Base-by-base conservation (phyloP, 2,329 filamentous ascomycete genomes). In the Scedosporium aurantiacum region DNA sequence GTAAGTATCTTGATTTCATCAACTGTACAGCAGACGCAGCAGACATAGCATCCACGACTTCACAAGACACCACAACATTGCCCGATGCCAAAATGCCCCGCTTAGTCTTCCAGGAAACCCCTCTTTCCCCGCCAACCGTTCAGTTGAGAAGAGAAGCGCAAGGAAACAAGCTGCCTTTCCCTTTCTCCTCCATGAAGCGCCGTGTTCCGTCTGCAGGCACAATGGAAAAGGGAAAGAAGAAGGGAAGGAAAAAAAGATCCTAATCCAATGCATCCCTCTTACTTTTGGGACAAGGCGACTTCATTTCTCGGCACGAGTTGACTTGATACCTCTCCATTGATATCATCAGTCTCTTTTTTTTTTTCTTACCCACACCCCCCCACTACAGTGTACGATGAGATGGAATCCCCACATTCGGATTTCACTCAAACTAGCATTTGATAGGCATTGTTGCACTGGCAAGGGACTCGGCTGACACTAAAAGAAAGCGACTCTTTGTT, bases 231-330 rank as follows among this genome's bases (percentile, higher is more conserved):
- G 14, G 43, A 40, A 10, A 52, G 45, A 55, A 58, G n/a, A 58
- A 54, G 41, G 41, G 16, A 40, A 60, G 45, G 45, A 59, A 41
- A 27, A 54, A 62, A 59, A 37, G 43, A 23, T 23, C 50, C 18
- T 16, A 54, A 27, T 27, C 12, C 43, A 47, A 47, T 21, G 43
- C 43, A 47, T 47, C 43, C 8, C 43, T n/a, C n/a, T 12, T 47
- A 18, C 16, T 21, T 47, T 47, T 47, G 16, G 18, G 43, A 14
- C 43, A 47, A 47, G 18, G 5, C 23, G 23, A 23, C 50, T 54
- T 54, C 50, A 12, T 23, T 54, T 54, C 43, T 12, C 23, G 43
- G 43, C 43, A 47, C 43, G 18, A 47, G 8, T 23, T 47, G 43
- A 18, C 43, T 47, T 18, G 43, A 8, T 47, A 10, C 50, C 5